A percentile compares a stretch with the other conserved stretches of the same genome.
Evolutionary conservation across 208 protist species (phyloP).

Genomic region (Blastocrithidia nonstop): DNA sequence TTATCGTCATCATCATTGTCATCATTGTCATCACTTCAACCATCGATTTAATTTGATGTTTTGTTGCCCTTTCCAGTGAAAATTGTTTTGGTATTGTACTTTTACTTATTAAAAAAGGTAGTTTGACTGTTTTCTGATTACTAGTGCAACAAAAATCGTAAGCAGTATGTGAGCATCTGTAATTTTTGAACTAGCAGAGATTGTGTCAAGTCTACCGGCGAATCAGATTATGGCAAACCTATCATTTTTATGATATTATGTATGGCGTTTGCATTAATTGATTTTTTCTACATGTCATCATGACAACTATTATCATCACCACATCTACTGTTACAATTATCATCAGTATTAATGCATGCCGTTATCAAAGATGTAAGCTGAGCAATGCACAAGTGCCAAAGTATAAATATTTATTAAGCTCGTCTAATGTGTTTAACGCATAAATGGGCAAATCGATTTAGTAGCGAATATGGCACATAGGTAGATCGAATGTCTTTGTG

Average conservation of each 20-base stretch:
- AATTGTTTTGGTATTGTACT: background rate
- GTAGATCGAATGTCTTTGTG: slow-evolving; percentile 23
- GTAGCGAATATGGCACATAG: slow-evolving; percentile 64
- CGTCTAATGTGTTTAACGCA: slow-evolving; percentile 14
- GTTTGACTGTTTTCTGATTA: background rate
- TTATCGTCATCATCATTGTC: background rate
- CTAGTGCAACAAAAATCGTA: slow-evolving; percentile 15
- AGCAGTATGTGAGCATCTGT: slow-evolving; percentile 48
- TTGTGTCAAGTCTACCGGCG: slow-evolving; percentile 17
- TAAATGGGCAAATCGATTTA: slow-evolving; percentile 44
- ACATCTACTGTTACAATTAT: too few relatives aligned
- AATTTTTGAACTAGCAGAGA: slow-evolving; percentile 68
- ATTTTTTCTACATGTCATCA: too few relatives aligned
- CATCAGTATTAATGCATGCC: slow-evolving; percentile 9
- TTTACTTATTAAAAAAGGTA: background rate
- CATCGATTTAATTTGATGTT: slow-evolving; percentile 5
- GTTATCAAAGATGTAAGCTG: slow-evolving; percentile 11
- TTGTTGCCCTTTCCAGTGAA: background rate
- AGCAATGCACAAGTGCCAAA: slow-evolving; percentile 28
- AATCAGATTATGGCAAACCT: slow-evolving; percentile 12
- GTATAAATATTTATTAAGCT: slow-evolving; percentile 12
- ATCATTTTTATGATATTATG: slow-evolving; percentile 19
- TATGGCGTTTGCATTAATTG: too few relatives aligned
- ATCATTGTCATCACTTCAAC: slow-evolving; percentile 13
- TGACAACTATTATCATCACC: too few relatives aligned